Evolutionary conservation across 192 early-diverging fungal genomes (phyloP), one percentile per base, ranked within the genome.

Genomic region (Ambispora gerdemannii): DNA sequence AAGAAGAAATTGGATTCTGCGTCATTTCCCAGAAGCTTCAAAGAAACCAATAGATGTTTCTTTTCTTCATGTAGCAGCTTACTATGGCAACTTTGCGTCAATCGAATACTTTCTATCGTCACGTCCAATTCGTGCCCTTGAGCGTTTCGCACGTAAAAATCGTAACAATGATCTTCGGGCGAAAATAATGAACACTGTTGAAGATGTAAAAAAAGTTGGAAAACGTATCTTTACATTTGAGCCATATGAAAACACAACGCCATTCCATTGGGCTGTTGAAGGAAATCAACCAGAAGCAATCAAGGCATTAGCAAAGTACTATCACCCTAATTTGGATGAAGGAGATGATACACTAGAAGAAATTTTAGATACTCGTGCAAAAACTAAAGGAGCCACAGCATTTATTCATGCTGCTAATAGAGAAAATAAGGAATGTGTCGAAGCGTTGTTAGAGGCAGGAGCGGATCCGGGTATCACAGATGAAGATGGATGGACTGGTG

Each of bases 231-330:
- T 64, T 30, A 27, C 1, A 15, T 64, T 47, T 64, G 19, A 49
- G 0, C 25, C 36, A 49, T 47, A 22, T 17, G 36, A 27, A 27
- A 47, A 43, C 17, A 25, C 38, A 30, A 64, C 63, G 4, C 63
- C 63, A 64, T 64, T 64, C 27, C 63, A 64, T 64, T 64, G 63
- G 63, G 63, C 63, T 49, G 43, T 64, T 15, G 17, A 64, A 64
- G 22, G 4, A 1, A 64, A 64, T 30, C 8, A 49, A 28, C 63
- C 25, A 6, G 27, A 64, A 17, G n/a, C 38, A 27, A 49, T 64
- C 2, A 64, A 49, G 28, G n/a, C 20, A 47, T 47, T 64, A 1
- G 36, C 36, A 47, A 25, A 19, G 22, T 30, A 10, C 10, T 64
- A 64, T 28, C 38, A 64, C 27, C 10, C 10, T 4, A 10, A 20